Conservation (phyloP, 23 red algal species). For the Gracilaria vermiculophylla region DNA sequence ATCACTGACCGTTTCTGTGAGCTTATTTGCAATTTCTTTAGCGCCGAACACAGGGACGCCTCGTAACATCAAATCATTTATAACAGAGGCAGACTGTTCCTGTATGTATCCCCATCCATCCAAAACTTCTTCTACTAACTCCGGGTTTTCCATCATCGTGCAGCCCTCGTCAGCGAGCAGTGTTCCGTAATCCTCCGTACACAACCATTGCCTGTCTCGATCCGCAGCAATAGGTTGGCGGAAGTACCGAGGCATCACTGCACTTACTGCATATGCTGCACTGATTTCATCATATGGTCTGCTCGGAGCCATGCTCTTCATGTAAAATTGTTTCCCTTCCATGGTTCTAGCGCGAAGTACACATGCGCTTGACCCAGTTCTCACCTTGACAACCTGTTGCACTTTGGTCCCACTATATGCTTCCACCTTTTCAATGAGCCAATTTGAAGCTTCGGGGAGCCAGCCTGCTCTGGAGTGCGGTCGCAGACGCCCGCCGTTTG, state of each 20-base stretch:
- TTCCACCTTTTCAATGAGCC: neutral
- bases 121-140: neutral
- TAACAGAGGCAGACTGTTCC: neutral
- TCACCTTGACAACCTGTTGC: neutral
- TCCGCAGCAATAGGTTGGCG: neutral
- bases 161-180: neutral
- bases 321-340: neutral
- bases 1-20: neutral
- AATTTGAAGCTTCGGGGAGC: neutral
- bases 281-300: neutral
- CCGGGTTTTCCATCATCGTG: neutral
- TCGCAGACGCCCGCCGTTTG: neutral
- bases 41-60: conserved; percentile 7
- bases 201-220: neutral
- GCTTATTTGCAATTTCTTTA: neutral
- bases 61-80: neutral
- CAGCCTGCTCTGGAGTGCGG: neutral
- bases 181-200: neutral
- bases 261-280: neutral
- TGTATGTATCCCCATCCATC: conserved; percentile 11
- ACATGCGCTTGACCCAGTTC: neutral
- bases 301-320: neutral
- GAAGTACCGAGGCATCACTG: neutral
- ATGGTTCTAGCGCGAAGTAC: neutral
- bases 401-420: neutral